Percentiles rank a stretch among this genome's conserved stretches.
Evolutionary conservation across 306 rosid genomes (phyloP).

Genomic region (Prunus dulcis): DNA sequence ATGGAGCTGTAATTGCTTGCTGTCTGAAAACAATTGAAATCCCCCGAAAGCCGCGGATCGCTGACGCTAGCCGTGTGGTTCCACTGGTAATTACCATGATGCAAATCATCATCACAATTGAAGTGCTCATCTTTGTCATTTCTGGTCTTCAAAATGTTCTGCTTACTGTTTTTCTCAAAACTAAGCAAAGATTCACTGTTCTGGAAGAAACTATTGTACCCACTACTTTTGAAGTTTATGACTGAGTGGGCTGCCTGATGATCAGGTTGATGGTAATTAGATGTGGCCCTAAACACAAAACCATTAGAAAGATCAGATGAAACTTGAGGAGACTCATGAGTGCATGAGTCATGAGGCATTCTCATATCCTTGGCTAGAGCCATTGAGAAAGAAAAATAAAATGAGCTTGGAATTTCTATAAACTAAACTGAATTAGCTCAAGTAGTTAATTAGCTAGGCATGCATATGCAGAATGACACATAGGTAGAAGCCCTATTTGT

Average conservation of each 20-base stretch:
- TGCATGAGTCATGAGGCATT: constrained; percentile 29
- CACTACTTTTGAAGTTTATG: constrained; percentile 54
- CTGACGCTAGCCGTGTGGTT: constrained; percentile 13
- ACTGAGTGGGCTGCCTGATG: constrained; percentile 38
- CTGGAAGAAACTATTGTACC: constrained; percentile 14
- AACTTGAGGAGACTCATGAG: constrained; percentile 12
- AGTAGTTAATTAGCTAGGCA: constrained; percentile 5
- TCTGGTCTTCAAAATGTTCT: not conserved
- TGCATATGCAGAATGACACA: constrained; percentile 22
- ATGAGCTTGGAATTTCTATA: not conserved
- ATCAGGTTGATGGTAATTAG: constrained; percentile 20
- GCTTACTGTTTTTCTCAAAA: constrained; percentile 43
- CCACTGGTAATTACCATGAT: constrained; percentile 36
- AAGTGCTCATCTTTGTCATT: constrained; percentile 29
- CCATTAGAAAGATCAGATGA: constrained; percentile 25
- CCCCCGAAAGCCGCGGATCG: constrained; percentile 27
- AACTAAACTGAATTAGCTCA: constrained; percentile 4
- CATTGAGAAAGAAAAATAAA: constrained; percentile 28
- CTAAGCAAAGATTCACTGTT: constrained; percentile 55
- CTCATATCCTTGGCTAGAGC: constrained; percentile 41
- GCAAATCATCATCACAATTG: constrained; percentile 28
- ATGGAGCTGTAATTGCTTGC: constrained; percentile 40
- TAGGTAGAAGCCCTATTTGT: constrained; percentile 36
- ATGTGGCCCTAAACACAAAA: constrained; percentile 23
- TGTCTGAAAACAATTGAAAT: constrained; percentile 48